Base-by-base conservation (phyloP, 805 yeast genomes). In the Yarrowia divulgata region DNA sequence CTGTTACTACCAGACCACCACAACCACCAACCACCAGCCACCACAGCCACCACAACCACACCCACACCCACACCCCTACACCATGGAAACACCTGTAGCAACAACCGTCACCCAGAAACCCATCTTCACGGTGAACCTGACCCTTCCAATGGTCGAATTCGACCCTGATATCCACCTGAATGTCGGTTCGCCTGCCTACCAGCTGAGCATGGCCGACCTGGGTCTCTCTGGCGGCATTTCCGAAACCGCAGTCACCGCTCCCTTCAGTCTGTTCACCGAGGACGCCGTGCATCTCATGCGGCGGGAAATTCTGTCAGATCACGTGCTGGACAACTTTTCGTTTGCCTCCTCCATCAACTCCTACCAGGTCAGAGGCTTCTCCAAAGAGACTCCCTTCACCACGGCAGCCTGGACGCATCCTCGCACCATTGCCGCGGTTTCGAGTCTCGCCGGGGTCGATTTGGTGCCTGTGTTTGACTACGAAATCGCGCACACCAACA, bases 401-500 rank as follows among this genome's bases (percentile, higher is more conserved):
- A 57, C 48, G 1, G 48, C 63, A 5, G 63, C 63, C 2, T 57
- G 63, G 63, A 57, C 63, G 0, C 63, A 57, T 12, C 63, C 63
- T 0, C 3, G 10, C 7, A 57, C 63, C 7, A 29, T 57, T 40
- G 39, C 19, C 2, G 48, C 63, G 3, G 23, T 57, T 3, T 57
- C 63, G 1, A n/a, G 13, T 0, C 46, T 57, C 0, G 63, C 63
- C 1, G 63, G 63, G 16, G 37, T 57, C 8, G 63, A 57, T 14
- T 48, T 57, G 7, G 48, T 42, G 35, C 63, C 63, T 1, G 63
- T 57, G 3, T 57, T 39, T 14, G 23, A 57, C 12, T 57, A 57
- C 48, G 63, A 57, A 13, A 57, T 57, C 6, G 63, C 63, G 29
- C 63, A 57, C 16, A 57, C 63, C 6, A 57, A 57, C 23, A 57